Percentiles rank a stretch among this genome's conserved stretches.
phyloP scores from a whole-genome alignment of 1,139 yeast genomes.

The Hyphopichia khmerensis region DNA sequence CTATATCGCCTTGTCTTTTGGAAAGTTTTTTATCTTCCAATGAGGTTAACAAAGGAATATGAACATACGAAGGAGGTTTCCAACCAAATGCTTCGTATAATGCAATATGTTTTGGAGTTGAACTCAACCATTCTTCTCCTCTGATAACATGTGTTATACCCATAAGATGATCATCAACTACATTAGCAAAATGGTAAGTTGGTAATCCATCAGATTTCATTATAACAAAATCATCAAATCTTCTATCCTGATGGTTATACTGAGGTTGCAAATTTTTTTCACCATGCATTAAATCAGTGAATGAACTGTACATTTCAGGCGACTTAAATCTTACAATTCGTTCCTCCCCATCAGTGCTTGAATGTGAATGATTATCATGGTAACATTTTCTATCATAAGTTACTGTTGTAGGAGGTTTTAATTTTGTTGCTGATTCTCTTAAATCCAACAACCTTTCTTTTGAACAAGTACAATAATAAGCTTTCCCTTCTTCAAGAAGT shows the following conservation, averaged over 20 bases:
- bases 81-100: slow-evolving; percentile 85
- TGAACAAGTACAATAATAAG: slow-evolving; percentile 85
- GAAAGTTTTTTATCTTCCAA: slow-evolving; percentile 76
- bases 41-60: slow-evolving; percentile 83
- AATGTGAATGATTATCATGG: slow-evolving; percentile 19
- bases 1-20: slow-evolving; percentile 81
- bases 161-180: slow-evolving; percentile 93
- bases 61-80: slow-evolving; percentile 80
- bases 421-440: slow-evolving; percentile 66
- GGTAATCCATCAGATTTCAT: slow-evolving; percentile 92
- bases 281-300: slow-evolving; percentile 79
- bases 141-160: slow-evolving; percentile 88
- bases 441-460: slow-evolving; percentile 71
- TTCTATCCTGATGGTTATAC: slow-evolving; percentile 60
- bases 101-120: slow-evolving; percentile 93
- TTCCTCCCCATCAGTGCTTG: slow-evolving; percentile 22
- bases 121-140: slow-evolving; percentile 97
- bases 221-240: slow-evolving; percentile 88
- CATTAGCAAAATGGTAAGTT: slow-evolving; percentile 95
- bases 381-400: slow-evolving; percentile 85
- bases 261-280: slow-evolving; percentile 75
- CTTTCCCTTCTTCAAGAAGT: slow-evolving; percentile 63
- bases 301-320: slow-evolving; percentile 66
- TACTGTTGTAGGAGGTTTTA: slow-evolving; percentile 88
- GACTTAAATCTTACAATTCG: slow-evolving; percentile 63